Base-by-base conservation (phyloP, 2,329 filamentous ascomycete species). In the Apiospora malaysiana region DNA sequence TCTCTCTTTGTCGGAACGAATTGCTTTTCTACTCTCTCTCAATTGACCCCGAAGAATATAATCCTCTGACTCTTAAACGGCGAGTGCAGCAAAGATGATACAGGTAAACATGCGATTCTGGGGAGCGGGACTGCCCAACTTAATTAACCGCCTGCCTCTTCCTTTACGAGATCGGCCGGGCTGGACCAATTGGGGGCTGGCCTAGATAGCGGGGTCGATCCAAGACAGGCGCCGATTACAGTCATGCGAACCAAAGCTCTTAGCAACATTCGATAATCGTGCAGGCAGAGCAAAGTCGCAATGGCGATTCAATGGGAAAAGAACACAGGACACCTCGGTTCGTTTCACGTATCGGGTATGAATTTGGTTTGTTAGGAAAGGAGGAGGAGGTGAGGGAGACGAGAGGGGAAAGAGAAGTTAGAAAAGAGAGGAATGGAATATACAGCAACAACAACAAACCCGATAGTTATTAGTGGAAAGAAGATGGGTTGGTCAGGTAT, bases 261-360 rank as follows among this genome's bases (percentile, higher is more conserved):
- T 63, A 63, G 56, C 56, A 63, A 63, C 56, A 63, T 63, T 63
- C 56, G 56, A 63, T 37, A 32, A 40, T 63, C 32, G 56, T 63
- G 27, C 56, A 63, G 42, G 42, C 16, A 14, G 12, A 63, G 56
- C 27, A 40, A 32, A 16, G 51, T 37, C 10, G 51, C 51, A 59
- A 37, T 59, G 9, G 51, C 51, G 18, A 59, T 25, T 5, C 3
- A 59, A 10, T 56, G 14, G 49, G 14, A 68, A 32, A 66, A 43
- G 18, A 37, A 47, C 32, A 47, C 43, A 45, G 43, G 14, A 32
- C 66, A 32, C 66, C 66, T 47, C 66, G 66, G 18, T 47, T 47
- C 43, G 7, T 63, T 63, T 37, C 18, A 14, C 5, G n/a, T 40
- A 10, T 14, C 27, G 51, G 18, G 27, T 59, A 21, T 59, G 51